Percentiles rank a stretch among this genome's conserved stretches.
phyloP scores from a whole-genome alignment of 257 asterid species.

The Scutellaria baicalensis region DNA sequence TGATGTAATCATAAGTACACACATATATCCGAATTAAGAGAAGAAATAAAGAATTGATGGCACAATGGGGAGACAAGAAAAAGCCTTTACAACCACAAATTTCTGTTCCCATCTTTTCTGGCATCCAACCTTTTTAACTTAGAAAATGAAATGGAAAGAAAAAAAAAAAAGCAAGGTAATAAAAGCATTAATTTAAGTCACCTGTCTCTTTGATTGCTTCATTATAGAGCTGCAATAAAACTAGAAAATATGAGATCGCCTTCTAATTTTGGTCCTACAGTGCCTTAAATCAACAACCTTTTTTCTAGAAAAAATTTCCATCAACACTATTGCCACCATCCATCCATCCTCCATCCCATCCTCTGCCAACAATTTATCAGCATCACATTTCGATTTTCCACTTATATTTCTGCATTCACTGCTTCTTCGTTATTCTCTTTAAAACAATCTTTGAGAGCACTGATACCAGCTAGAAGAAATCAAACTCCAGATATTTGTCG shows the following conservation, averaged over 20 bases:
- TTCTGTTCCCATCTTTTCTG: not conserved
- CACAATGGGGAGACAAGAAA: not conserved
- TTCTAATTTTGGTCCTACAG: constrained; percentile 17
- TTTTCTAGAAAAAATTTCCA: constrained; percentile 1
- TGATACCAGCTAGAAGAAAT: constrained; percentile 34
- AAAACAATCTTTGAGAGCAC: not conserved
- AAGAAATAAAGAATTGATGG: not conserved
- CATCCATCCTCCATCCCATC: not conserved
- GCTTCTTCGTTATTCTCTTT: not conserved
- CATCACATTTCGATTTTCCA: not conserved
- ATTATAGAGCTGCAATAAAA: not conserved
- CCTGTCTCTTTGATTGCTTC: no score
- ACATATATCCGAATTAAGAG: no score
- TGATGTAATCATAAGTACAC: no score
- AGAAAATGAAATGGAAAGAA: no score
- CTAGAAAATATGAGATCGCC: not conserved
- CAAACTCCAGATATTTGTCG: constrained; percentile 46
- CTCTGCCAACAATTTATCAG: no score
- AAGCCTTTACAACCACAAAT: constrained; percentile 6
- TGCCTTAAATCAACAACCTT: constrained; percentile 9
- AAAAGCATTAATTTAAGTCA: not conserved
- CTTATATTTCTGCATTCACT: not conserved
- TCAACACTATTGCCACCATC: not conserved
- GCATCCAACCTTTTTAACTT: not conserved
- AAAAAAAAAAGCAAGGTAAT: no score